Base-by-base conservation (phyloP, 768 basidiomycete genomes). In the Lentinus brumalis region DNA sequence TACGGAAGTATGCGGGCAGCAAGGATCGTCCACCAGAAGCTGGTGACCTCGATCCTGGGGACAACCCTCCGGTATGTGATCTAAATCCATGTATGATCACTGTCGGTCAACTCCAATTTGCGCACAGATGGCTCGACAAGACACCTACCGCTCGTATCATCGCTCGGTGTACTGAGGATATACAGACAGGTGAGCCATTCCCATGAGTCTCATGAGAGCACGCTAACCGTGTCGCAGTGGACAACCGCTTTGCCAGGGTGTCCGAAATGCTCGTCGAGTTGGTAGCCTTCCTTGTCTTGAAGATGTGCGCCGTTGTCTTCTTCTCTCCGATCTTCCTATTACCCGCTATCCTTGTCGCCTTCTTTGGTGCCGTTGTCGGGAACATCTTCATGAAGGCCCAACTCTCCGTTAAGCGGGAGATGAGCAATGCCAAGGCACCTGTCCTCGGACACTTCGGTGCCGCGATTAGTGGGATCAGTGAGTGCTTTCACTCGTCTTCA, bases 51-150 rank as follows among this genome's bases (percentile, higher is more conserved):
- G 11, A 66, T 89, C 1, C 69, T 89, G 10, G 79, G 84, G 5
- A 82, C 85, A 11, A 88, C 88, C 0, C 70, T 89, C 47, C 81
- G 86, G 69, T 87, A 76, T 76, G 76, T 82, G 35, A 78, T 77
- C 32, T 8, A 30, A 2, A 12, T 6, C 14, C 26, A 10, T n/a
- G 12, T 26, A 12, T 7, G 2, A 38, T 4, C 11, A 16, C 16
- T 38, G 18, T 6, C 42, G 32, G 31, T 44, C 29, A 15, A 11
- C 29, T 40, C 39, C 31, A 42, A 8, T 18, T 8, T 10, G 4
- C 26, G 71, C 11, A 6, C 16, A 35, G 76, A 45, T 78, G 75
- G 75, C 65, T 75, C 10, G 76, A 78, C 60, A 69, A 68, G 15
- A 73, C 71, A 0, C 76, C 76, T 1, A 69, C 69, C 2, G 65